phyloP scores from a whole-genome alignment of 768 basidiomycete species.

The Boletales sp. region DNA sequence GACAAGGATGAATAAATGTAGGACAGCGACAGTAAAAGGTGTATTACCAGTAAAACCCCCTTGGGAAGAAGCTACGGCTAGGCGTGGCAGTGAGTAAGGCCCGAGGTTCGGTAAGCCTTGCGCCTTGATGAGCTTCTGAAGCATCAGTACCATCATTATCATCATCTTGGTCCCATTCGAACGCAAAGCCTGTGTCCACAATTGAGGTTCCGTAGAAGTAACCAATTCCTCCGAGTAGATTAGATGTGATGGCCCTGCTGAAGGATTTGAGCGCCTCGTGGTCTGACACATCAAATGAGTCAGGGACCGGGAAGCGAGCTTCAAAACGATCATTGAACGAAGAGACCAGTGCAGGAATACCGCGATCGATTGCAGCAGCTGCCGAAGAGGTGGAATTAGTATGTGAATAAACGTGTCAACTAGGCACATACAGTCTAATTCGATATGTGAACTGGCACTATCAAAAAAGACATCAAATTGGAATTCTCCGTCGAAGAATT shows the following conservation, averaged over 20 bases:
- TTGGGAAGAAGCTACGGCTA: slow-evolving; percentile 93
- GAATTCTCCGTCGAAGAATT: slow-evolving; percentile 78
- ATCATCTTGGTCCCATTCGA: slow-evolving; percentile 85
- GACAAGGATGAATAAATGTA: slow-evolving; percentile 1
- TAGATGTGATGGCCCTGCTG: slow-evolving; percentile 87
- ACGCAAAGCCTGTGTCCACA: slow-evolving; percentile 78
- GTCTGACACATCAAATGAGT: slow-evolving; percentile 47
- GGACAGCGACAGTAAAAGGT: background rate
- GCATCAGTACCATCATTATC: slow-evolving; percentile 36
- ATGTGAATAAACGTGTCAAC: background rate
- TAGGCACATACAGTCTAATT: slow-evolving; percentile 54
- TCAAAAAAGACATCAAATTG: slow-evolving; percentile 90
- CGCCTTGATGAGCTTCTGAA: slow-evolving; percentile 43
- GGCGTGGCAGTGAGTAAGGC: slow-evolving; percentile 89
- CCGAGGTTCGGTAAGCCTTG: slow-evolving; percentile 68
- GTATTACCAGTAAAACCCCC: slow-evolving; percentile 93
- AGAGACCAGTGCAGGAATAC: slow-evolving; percentile 60
- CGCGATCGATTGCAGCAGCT: slow-evolving; percentile 66
- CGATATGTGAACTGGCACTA: slow-evolving; percentile 61
- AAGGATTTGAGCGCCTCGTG: slow-evolving; percentile 58
- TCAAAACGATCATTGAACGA: slow-evolving; percentile 68
- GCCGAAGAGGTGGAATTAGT: background rate
- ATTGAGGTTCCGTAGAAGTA: slow-evolving; percentile 93
- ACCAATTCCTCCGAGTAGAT: slow-evolving; percentile 88
- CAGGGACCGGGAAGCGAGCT: slow-evolving; percentile 62